A percentile compares a stretch with the other conserved stretches of the same genome.
Conservation (phyloP, 345 rosid species). For the Excoecaria agallocha region DNA sequence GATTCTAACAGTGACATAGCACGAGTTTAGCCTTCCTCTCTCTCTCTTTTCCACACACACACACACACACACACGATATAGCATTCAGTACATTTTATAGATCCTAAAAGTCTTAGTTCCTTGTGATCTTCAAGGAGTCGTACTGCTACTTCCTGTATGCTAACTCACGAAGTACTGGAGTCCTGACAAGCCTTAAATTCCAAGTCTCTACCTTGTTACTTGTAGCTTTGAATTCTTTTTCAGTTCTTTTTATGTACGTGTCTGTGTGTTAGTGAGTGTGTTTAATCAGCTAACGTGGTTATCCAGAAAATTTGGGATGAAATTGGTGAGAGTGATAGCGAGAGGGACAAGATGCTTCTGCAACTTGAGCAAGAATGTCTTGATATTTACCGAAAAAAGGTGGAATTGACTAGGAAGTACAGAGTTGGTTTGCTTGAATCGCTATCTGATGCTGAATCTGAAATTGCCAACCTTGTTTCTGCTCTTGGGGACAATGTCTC, state of each 20-base stretch:
- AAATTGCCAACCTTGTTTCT: conserved; percentile 52
- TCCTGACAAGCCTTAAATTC: not conserved
- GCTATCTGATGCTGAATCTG: conserved; percentile 59
- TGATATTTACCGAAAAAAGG: conserved; percentile 68
- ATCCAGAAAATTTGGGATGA: conserved; percentile 79
- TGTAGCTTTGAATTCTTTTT: not conserved
- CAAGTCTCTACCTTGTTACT: too few species aligned
- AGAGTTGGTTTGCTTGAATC: conserved; percentile 62
- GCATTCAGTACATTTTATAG: too few species aligned
- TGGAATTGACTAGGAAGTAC: conserved; percentile 57
- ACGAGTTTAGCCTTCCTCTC: not conserved
- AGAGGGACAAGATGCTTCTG: conserved; percentile 74
- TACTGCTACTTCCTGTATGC: not conserved
- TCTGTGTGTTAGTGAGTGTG: not conserved
- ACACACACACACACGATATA: too few species aligned
- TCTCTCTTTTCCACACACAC: not conserved
- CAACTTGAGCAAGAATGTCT: conserved; percentile 91
- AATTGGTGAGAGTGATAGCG: conserved; percentile 63
- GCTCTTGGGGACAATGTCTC: conserved; percentile 58
- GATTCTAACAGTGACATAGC: not conserved
- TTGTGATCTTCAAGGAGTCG: too few species aligned
- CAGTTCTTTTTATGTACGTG: not conserved
- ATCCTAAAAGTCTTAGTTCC: too few species aligned
- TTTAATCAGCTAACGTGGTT: not conserved
- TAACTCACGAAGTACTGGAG: too few species aligned